phyloP scores from a whole-genome alignment of 495 filamentous ascomycete species.

The Paragyromitra xinjiangensis region DNA sequence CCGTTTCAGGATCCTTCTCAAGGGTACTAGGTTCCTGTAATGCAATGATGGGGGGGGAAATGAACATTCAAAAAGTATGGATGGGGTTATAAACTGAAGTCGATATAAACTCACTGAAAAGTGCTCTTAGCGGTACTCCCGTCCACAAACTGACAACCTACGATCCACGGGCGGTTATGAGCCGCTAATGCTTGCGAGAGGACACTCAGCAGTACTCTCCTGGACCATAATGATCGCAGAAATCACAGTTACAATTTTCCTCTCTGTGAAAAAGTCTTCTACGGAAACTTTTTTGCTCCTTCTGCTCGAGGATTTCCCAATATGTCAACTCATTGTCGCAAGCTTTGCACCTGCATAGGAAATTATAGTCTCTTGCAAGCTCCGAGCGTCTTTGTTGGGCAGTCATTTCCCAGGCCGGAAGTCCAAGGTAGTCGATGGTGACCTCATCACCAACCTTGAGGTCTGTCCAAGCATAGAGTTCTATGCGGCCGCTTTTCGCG shows the following conservation, averaged over 20 bases:
- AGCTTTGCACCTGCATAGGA: constrained; percentile 23
- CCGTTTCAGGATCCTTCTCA: not conserved
- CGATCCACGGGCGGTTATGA: too few species aligned
- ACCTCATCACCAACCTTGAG: constrained; percentile 23
- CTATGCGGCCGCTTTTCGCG: not conserved
- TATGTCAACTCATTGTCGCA: constrained; percentile 32
- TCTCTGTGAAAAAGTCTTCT: constrained; percentile 1
- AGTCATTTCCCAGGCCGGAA: constrained; percentile 25
- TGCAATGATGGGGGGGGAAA: not conserved
- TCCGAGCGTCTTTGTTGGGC: constrained; percentile 21
- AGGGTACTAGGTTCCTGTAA: not conserved
- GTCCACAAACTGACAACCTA: not conserved
- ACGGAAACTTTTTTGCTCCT: constrained; percentile 1
- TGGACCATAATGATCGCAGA: constrained; percentile 9
- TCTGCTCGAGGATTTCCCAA: constrained; percentile 11
- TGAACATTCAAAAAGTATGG: not conserved
- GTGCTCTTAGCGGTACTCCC: constrained; percentile 12
- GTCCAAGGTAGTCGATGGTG: constrained; percentile 29
- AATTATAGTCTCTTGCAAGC: constrained; percentile 25
- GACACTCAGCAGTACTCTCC: constrained; percentile 1
- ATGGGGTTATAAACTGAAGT: not conserved
- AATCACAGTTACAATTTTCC: not conserved
- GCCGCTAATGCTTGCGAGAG: not conserved
- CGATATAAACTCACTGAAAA: constrained; percentile 1
- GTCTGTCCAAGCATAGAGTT: constrained; percentile 14